Conservation (phyloP, 352 stramenopile genomes). For the Phytopythium sindhum region DNA sequence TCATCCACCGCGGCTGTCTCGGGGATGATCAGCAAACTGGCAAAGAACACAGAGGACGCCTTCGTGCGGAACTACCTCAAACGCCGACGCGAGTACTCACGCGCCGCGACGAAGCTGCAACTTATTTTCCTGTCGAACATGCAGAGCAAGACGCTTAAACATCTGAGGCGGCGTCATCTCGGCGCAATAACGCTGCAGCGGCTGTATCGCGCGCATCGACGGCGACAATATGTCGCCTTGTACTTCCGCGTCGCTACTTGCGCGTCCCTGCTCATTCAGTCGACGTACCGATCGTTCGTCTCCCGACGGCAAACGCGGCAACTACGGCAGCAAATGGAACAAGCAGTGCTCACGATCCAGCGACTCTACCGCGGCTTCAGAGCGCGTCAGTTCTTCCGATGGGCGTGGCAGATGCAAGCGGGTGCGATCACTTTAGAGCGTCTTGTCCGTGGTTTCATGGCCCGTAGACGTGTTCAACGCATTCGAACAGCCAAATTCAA, state of each 20-base stretch:
- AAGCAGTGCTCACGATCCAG: conserved; percentile 34
- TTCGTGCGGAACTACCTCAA: conserved; percentile 64
- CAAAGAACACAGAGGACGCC: conserved; percentile 49
- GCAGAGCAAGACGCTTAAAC: conserved; percentile 45
- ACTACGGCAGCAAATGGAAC: conserved; percentile 22
- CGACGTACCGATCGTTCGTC: conserved; percentile 53
- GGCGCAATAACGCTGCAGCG: conserved; percentile 53
- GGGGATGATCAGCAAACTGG: conserved; percentile 29
- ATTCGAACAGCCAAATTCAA: conserved; percentile 44
- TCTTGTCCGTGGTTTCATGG: conserved; percentile 56
- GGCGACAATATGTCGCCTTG: conserved; percentile 39
- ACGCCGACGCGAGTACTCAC: conserved; percentile 37
- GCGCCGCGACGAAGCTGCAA: conserved; percentile 54
- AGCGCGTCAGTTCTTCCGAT: conserved; percentile 34
- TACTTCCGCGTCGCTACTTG: conserved; percentile 53
- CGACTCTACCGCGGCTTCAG: conserved; percentile 54
- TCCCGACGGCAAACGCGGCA: conserved; percentile 37
- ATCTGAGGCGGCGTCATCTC: conserved; percentile 36
- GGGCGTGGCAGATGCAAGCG: conserved; percentile 37
- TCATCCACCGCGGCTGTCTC: conserved; percentile 9
- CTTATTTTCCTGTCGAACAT: conserved; percentile 36
- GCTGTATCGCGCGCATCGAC: conserved; percentile 48
- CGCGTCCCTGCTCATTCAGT: conserved; percentile 60
- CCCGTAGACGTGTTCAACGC: conserved; percentile 33
- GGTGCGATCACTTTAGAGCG: conserved; percentile 50